phyloP scores from a whole-genome alignment of 1,284 basidiomycete genomes.

The Irpex sp. region DNA sequence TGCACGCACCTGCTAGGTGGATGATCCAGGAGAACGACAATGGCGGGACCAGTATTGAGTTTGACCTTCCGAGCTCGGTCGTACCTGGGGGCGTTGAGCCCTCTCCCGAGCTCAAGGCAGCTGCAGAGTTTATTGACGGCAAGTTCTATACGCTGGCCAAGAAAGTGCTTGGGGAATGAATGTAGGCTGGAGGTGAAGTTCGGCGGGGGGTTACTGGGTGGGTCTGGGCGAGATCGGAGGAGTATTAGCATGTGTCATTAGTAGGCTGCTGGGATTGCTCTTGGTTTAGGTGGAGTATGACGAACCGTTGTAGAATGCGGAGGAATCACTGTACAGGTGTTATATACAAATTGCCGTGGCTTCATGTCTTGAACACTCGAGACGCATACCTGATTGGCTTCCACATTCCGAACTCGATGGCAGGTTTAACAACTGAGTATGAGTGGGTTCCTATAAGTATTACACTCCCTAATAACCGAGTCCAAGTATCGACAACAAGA shows the following conservation, averaged over 20 bases:
- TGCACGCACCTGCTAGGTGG: constrained; percentile 46
- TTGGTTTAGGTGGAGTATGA: too few relatives aligned
- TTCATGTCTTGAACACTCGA: too few relatives aligned
- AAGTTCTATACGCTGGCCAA: not conserved
- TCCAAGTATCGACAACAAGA: not conserved
- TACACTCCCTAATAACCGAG: not conserved
- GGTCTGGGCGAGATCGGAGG: not conserved
- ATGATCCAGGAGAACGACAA: constrained; percentile 41
- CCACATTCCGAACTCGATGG: too few relatives aligned
- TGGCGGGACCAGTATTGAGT: constrained; percentile 41
- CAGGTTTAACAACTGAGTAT: too few relatives aligned
- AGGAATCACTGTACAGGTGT: not conserved
- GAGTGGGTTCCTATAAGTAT: not conserved
- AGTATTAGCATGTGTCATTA: not conserved
- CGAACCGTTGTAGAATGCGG: not conserved
- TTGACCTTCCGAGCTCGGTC: constrained; percentile 46
- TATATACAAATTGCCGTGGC: not conserved
- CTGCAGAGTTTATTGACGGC: not conserved
- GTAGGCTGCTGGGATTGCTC: too few relatives aligned
- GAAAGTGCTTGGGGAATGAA: not conserved
- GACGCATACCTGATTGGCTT: too few relatives aligned
- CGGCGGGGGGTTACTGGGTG: not conserved
- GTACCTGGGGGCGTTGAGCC: constrained; percentile 17
- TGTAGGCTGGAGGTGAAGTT: not conserved
- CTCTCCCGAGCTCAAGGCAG: not conserved